Evolutionary conservation across 768 basidiomycete species (phyloP).

Genomic region (Lyophyllum atratum): DNA sequence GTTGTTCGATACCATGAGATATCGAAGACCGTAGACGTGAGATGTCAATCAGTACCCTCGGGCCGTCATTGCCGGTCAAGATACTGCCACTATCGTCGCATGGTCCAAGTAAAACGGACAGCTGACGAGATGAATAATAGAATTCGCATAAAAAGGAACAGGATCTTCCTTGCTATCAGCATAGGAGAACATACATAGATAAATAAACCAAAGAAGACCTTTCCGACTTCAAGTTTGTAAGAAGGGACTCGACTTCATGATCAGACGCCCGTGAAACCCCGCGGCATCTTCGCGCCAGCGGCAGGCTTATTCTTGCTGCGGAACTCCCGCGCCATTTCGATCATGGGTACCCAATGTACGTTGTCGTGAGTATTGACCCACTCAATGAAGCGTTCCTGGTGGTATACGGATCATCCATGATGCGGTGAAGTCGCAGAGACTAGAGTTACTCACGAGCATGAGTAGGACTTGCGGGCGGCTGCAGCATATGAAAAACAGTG

Average conservation of each 20-base stretch:
- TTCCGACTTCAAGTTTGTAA: background rate
- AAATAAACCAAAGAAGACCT: background rate
- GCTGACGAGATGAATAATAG: too few relatives aligned
- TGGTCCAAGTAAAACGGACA: too few relatives aligned
- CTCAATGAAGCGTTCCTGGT: constrained; percentile 69
- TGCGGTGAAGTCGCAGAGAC: background rate
- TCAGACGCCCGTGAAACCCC: constrained; percentile 32
- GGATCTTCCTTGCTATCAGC: background rate
- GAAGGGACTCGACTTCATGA: too few relatives aligned
- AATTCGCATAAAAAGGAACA: too few relatives aligned
- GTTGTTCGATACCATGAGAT: background rate
- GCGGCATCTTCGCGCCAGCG: constrained; percentile 57
- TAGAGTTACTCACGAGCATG: constrained; percentile 52
- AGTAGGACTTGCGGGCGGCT: constrained; percentile 71
- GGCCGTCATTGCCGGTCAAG: background rate
- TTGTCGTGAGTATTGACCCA: constrained; percentile 72
- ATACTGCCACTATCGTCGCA: too few relatives aligned
- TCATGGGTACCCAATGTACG: constrained; percentile 72
- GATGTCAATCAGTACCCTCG: background rate
- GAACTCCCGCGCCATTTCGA: constrained; percentile 67
- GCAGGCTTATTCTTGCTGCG: constrained; percentile 50
- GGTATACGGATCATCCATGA: background rate
- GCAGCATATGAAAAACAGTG: background rate
- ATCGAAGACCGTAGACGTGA: background rate
- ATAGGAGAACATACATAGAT: background rate